Base-by-base conservation (phyloP, 306 rosid genomes). In the Dicorynia guianensis region DNA sequence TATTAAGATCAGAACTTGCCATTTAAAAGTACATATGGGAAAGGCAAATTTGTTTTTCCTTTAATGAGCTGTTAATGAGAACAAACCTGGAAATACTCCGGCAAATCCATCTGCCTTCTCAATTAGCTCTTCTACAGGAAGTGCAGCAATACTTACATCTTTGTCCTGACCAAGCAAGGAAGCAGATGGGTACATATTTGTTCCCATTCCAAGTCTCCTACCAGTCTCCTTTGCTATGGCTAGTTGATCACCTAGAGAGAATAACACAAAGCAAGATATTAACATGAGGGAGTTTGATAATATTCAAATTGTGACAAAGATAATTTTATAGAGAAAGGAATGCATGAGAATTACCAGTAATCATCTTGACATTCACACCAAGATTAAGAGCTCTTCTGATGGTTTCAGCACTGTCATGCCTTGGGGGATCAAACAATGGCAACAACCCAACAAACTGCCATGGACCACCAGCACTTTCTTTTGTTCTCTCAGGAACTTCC, bases 71-170 rank as follows among this genome's bases (percentile, higher is more conserved):
- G n/a, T 52, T 38, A 46, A n/a, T 47, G 75, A 63, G 40, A 20
- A 52, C 60, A 52, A 76, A 95, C 98, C 98, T 72, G 99, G 99
- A 86, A 95, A 95, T 6, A 95, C 99, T 86, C 99, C 99, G 4
- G 99, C 99, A 75, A 95, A 95, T 71, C 99, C 99, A 55, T 95
- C 99, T 12, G 99, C 99, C 82, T 90, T 92, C 88, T 95, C 99
- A 40, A 95, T 95, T 65, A 95, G 75, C 91, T 92, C 99, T 69
- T 95, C 99, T 6, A 95, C 85, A 7, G 99, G 99, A 72, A 95
- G 87, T 17, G 96, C 89, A 18, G 97, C 96, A 17, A 92, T 86
- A 85, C 63, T 95, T 71, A 74, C 92, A 52, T 95, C 99, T 81
- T 89, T 92, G 96, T 90, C 69, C 72, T 95, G 96, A 35, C 99